These are phyloP conservation scores for Postia placenta DNA, from an alignment of 768 basidiomycete species.

Conservation along the genomic window DNA sequence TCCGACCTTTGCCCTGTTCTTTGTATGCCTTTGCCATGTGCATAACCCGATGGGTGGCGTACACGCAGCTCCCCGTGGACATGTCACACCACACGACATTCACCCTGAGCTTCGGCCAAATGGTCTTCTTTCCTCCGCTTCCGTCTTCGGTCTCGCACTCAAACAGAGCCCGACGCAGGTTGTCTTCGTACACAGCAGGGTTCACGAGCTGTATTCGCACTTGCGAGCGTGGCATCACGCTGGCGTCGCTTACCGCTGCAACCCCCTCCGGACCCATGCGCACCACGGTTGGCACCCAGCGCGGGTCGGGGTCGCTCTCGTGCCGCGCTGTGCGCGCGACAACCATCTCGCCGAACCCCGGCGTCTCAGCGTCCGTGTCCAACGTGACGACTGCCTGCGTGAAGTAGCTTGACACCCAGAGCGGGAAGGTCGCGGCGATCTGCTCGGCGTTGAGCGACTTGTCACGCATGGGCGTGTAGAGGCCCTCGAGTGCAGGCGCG, in stretches of 20 bases:
- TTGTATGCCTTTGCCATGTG: background rate
- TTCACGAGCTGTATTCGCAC: background rate
- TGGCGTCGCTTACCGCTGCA: background rate
- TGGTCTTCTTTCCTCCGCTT: background rate
- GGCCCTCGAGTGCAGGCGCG: background rate
- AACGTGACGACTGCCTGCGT: background rate
- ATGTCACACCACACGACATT: conserved; percentile 4
- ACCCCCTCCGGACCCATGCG: background rate
- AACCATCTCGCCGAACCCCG: background rate
- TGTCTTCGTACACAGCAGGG: background rate
- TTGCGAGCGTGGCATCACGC: conserved; percentile 2
- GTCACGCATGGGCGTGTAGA: conserved; percentile 1
- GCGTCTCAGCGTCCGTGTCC: background rate
- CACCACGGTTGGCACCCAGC: background rate
- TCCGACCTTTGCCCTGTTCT: background rate
- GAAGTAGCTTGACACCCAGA: conserved; percentile 4
- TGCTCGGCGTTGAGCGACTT: background rate
- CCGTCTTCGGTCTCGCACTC: background rate
- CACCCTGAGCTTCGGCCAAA: conserved; percentile 3
- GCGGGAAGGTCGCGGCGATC: background rate
- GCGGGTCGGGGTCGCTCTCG: background rate
- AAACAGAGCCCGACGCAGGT: background rate
- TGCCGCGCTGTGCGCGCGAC: background rate
- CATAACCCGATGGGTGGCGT: background rate
- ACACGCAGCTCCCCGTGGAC: background rate